These are phyloP conservation scores for Termitomyces sp. DNA, from an alignment of 1,284 basidiomycete genomes.

Conservation along the genomic window DNA sequence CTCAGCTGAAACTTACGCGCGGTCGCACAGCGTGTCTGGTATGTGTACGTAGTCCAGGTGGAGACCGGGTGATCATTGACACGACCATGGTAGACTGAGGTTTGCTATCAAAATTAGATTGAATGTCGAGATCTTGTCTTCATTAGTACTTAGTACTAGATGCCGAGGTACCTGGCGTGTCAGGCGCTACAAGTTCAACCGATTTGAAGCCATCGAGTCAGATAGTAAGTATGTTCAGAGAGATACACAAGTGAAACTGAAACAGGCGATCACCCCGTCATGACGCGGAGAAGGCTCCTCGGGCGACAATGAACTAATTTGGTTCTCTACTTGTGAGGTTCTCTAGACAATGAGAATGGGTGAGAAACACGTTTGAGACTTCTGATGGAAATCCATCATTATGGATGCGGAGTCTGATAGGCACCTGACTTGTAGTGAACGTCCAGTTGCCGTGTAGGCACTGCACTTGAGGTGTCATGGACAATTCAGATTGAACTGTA, in stretches of 20 bases:
- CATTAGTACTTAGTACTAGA: neutral
- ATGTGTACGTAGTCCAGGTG: neutral
- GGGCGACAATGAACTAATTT: neutral
- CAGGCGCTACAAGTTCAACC: neutral
- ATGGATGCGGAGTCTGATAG: neutral
- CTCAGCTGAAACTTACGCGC: conserved; percentile 6
- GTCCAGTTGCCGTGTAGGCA: neutral
- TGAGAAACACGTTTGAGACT: neutral
- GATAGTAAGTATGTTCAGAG: too few species aligned
- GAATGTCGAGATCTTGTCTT: neutral
- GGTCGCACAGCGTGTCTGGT: conserved; percentile 1
- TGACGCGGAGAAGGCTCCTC: too few species aligned
- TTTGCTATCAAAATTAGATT: neutral
- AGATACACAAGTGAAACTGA: neutral
- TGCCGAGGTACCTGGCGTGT: neutral
- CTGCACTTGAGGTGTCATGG: neutral
- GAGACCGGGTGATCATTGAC: conserved; percentile 1
- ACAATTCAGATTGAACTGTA: neutral
- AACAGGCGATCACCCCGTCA: too few species aligned
- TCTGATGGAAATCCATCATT: neutral
- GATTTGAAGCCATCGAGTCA: too few species aligned
- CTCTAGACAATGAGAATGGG: neutral
- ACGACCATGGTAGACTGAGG: neutral
- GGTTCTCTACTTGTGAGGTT: neutral
- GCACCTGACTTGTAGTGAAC: too few species aligned